Evolutionary conservation across 768 basidiomycete species (phyloP).

Genomic region (Cystoderma amianthinum): DNA sequence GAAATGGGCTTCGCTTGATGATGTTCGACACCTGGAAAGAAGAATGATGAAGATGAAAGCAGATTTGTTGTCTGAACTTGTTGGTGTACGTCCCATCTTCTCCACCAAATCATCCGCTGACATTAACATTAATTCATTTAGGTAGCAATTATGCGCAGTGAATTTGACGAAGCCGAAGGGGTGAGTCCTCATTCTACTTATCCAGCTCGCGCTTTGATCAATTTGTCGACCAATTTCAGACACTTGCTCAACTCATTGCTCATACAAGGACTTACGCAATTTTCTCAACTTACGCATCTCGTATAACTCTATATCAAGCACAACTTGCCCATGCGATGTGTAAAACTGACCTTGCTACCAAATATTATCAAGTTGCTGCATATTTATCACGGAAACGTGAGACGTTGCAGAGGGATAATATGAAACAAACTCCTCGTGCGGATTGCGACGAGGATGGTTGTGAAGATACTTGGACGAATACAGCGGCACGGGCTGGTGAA

Average conservation of each 20-base stretch:
- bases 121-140: slow-evolving; percentile 13
- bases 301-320: slow-evolving; percentile 62
- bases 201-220: slow-evolving; percentile 2
- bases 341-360: slow-evolving; percentile 41
- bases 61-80: slow-evolving; percentile 65
- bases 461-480: slow-evolving; percentile 26
- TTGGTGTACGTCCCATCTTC: slow-evolving; percentile 37
- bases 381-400: slow-evolving; percentile 24
- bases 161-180: slow-evolving; percentile 56
- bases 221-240: slow-evolving; percentile 11
- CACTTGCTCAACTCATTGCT: slow-evolving; percentile 36
- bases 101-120: too few relatives aligned
- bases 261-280: slow-evolving; percentile 54
- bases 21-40: slow-evolving; percentile 39
- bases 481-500: slow-evolving; percentile 24
- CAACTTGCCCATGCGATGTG: slow-evolving; percentile 69
- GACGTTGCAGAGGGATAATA: slow-evolving; percentile 4
- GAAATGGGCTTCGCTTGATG: slow-evolving; percentile 43
- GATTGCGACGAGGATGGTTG: slow-evolving; percentile 14
- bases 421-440: slow-evolving; percentile 17
- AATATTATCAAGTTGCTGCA: slow-evolving; percentile 60
- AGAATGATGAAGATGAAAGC: slow-evolving; percentile 59
- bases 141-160: slow-evolving; percentile 63
- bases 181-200: slow-evolving; percentile 24
- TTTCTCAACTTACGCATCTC: slow-evolving; percentile 49